Percentiles rank a stretch among this genome's conserved stretches.
These are phyloP conservation scores for Acanthamoeba castellanii DNA, from an alignment of 208 protist genomes.

Conservation along the genomic window DNA sequence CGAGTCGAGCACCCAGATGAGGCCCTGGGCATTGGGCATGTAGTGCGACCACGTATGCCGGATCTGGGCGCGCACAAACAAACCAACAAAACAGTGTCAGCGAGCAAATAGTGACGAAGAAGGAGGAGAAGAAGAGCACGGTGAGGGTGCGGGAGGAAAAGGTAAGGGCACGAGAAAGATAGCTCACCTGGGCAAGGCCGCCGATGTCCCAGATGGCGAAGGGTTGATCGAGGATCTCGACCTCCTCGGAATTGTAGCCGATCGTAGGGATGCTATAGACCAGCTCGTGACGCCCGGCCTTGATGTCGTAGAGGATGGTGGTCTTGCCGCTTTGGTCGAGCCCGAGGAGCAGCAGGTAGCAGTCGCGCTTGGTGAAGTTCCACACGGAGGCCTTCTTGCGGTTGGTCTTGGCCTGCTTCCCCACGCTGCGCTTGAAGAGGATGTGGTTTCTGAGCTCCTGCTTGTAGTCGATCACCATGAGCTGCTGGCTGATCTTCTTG, in stretches of 20 bases:
- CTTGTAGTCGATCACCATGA: slow-evolving; percentile 66
- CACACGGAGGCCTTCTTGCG: slow-evolving; percentile 64
- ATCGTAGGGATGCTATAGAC: slow-evolving; percentile 57
- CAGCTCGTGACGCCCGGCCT: slow-evolving; percentile 39
- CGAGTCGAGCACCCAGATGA: slow-evolving; percentile 94
- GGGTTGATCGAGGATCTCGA: slow-evolving; percentile 3
- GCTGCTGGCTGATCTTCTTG: slow-evolving; percentile 60
- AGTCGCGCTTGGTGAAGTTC: slow-evolving; percentile 55
- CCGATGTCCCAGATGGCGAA: slow-evolving; percentile 64
- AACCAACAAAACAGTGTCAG: not conserved
- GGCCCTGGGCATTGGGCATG: slow-evolving; percentile 92
- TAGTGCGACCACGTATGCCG: slow-evolving; percentile 93
- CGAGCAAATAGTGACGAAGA: not conserved
- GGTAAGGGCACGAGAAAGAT: not conserved
- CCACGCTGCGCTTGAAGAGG: slow-evolving; percentile 52
- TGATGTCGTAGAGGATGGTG: slow-evolving; percentile 72
- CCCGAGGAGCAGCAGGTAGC: slow-evolving; percentile 37
- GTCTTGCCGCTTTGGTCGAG: slow-evolving; percentile 59
- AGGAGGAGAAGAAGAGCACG: not conserved
- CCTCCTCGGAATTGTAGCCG: slow-evolving; percentile 33
- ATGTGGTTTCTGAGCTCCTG: slow-evolving; percentile 55
- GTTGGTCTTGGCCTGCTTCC: slow-evolving; percentile 57
- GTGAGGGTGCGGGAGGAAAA: not conserved
- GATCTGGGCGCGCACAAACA: slow-evolving; percentile 64
- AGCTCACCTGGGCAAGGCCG: not conserved